Evolutionary conservation across 106 monocot species (phyloP).

Genomic region (Ottelia alismoides): DNA sequence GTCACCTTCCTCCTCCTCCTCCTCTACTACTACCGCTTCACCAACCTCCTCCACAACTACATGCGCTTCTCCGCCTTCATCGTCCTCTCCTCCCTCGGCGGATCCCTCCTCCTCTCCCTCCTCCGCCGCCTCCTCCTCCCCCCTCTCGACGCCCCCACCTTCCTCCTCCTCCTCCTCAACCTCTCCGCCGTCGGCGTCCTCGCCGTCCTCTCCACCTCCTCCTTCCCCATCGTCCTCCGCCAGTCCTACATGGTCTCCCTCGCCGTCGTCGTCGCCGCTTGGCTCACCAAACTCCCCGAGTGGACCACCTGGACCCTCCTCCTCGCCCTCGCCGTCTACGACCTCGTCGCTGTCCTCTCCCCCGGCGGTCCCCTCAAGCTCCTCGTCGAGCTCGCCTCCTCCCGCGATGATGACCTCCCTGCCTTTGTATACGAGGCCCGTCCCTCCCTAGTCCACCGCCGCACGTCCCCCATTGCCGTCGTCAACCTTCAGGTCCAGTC

Average conservation of each 20-base stretch:
- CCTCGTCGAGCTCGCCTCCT: conserved; percentile 68
- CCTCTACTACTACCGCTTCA: conserved; percentile 6
- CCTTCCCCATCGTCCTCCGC: conserved; percentile 39
- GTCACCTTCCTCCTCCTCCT: conserved; percentile 53
- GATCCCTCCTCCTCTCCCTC: conserved; percentile 4
- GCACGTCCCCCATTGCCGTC: conserved; percentile 22
- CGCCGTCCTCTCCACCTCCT: conserved; percentile 22
- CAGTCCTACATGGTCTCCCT: conserved; percentile 65
- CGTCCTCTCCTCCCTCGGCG: conserved; percentile 27
- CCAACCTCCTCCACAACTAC: conserved; percentile 31
- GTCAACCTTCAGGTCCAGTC: conserved; percentile 12
- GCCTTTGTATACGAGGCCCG: conserved; percentile 83
- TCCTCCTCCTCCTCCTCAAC: conserved; percentile 43
- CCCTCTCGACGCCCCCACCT: conserved; percentile 46
- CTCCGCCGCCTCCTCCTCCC: too few relatives aligned
- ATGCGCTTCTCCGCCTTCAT: conserved; percentile 34
- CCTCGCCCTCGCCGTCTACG: conserved; percentile 67
- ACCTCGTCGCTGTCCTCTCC: conserved; percentile 67
- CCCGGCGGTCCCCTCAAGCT: conserved; percentile 73
- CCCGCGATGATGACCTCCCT: conserved; percentile 77
- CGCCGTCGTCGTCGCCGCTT: conserved; percentile 65
- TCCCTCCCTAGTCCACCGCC: too few relatives aligned
- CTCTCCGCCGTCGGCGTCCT: conserved; percentile 51
- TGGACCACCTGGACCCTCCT: conserved; percentile 90
- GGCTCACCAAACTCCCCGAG: conserved; percentile 79